Percentiles rank a stretch among this genome's conserved stretches.
These are phyloP conservation scores for Mycena haematopus DNA, from an alignment of 768 basidiomycete species.

Conservation along the genomic window DNA sequence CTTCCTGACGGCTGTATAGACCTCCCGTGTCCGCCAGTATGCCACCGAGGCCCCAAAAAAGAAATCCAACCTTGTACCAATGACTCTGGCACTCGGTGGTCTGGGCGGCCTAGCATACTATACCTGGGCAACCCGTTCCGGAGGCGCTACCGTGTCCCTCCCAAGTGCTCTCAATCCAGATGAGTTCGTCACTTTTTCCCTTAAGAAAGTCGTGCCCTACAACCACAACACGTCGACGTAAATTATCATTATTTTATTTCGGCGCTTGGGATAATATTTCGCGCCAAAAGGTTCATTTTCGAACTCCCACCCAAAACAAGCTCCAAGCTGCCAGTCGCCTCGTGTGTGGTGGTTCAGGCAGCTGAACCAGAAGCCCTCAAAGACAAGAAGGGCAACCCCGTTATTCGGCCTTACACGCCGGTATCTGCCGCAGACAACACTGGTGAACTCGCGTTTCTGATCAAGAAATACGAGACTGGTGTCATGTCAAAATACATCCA, in stretches of 20 bases:
- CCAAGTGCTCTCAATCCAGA: conserved; percentile 67
- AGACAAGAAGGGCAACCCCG: conserved; percentile 84
- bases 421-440: conserved; percentile 76
- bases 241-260: conserved; percentile 22
- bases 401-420: conserved; percentile 93
- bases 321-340: conserved; percentile 79
- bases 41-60: conserved; percentile 50
- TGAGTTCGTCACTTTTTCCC: conserved; percentile 79
- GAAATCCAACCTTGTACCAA: conserved; percentile 48
- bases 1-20: conserved; percentile 12
- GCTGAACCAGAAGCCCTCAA: conserved; percentile 68
- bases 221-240: conserved; percentile 93
- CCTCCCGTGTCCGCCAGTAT: conserved; percentile 21
- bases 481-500: conserved; percentile 87
- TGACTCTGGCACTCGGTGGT: conserved; percentile 55
- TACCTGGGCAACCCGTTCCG: conserved; percentile 54
- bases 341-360: conserved; percentile 79
- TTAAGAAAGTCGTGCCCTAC: conserved; percentile 83
- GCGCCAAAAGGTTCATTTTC: conserved; percentile 68
- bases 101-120: conserved; percentile 51
- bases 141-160: conserved; percentile 28
- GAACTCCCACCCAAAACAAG: conserved; percentile 80
- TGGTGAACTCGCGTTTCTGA: conserved; percentile 79
- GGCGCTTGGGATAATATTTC: conserved; percentile 35
- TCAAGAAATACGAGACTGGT: conserved; percentile 87